A percentile compares a stretch with the other conserved stretches of the same genome.
Evolutionary conservation across 2,329 filamentous ascomycete genomes (phyloP).

Genomic region (Microcyclosporella mali): DNA sequence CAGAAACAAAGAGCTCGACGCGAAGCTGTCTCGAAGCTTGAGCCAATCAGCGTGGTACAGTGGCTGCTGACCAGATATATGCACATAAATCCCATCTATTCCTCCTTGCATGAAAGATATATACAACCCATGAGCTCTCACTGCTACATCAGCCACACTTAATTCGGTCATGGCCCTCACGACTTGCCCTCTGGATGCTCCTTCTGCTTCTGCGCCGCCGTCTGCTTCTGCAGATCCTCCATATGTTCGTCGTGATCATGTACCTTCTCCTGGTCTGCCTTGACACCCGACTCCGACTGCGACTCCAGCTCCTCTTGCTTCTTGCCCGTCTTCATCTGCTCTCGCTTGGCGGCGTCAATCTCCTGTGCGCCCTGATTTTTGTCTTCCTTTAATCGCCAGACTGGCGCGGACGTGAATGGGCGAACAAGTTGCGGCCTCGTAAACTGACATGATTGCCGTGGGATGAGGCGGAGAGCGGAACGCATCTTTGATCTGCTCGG

Average conservation of each 20-base stretch:
- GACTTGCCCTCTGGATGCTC: conserved; percentile 28
- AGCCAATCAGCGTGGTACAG: no score
- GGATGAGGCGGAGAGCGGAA: neutral
- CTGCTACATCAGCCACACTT: no score
- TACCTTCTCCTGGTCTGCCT: conserved; percentile 40
- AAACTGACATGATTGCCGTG: neutral
- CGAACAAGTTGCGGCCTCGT: conserved; percentile 2
- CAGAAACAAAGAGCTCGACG: no score
- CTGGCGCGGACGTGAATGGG: conserved; percentile 29
- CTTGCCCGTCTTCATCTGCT: conserved; percentile 39
- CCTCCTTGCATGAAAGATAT: no score
- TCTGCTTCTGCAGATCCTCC: conserved; percentile 41
- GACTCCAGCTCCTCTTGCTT: conserved; percentile 39
- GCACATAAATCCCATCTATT: no score
- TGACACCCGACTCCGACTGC: conserved; percentile 36
- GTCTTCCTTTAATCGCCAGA: conserved; percentile 37
- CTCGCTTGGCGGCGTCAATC: conserved; percentile 39
- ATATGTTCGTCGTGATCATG: conserved; percentile 39
- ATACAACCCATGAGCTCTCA: no score
- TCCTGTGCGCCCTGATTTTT: conserved; percentile 33
- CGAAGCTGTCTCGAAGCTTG: no score
- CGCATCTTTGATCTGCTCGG: neutral
- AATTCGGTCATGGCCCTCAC: neutral
- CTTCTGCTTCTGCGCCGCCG: conserved; percentile 36
- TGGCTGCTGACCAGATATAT: no score